Conservation (phyloP, 2,329 filamentous ascomycete species). For the Cylindrodendrum hubeiense region DNA sequence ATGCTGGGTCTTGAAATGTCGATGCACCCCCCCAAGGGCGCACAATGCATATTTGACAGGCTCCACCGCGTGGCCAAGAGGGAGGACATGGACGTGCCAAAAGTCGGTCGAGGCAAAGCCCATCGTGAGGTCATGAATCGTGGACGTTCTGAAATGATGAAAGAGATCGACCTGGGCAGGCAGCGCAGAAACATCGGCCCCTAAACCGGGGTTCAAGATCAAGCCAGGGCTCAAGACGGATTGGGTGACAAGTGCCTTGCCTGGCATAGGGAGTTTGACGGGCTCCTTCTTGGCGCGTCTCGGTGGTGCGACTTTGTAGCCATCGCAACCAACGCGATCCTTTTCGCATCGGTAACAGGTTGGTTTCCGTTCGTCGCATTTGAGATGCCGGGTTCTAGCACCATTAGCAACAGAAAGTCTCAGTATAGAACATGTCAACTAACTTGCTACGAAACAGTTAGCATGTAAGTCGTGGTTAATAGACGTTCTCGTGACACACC, state of each 20-base stretch:
- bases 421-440: not conserved
- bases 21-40: constrained; percentile 2
- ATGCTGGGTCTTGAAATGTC: not conserved
- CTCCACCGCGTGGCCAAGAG: not conserved
- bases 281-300: no score
- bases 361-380: not conserved
- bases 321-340: not conserved
- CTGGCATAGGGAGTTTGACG: no score
- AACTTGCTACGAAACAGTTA: not conserved
- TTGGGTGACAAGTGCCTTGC: no score
- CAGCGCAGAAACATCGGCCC: not conserved
- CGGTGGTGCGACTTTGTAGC: no score
- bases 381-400: not conserved
- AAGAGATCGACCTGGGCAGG: not conserved
- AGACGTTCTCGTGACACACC: not conserved
- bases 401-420: not conserved
- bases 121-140: not conserved
- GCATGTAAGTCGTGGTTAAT: not conserved
- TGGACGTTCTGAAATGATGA: not conserved
- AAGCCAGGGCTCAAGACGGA: no score
- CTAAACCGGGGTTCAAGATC: no score
- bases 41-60: constrained; percentile 1
- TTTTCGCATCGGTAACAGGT: not conserved
- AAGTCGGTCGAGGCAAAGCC: not conserved
- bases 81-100: constrained; percentile 1